phyloP scores from a whole-genome alignment of 2,329 filamentous ascomycete species.

The Cordyceps cateniannulata region DNA sequence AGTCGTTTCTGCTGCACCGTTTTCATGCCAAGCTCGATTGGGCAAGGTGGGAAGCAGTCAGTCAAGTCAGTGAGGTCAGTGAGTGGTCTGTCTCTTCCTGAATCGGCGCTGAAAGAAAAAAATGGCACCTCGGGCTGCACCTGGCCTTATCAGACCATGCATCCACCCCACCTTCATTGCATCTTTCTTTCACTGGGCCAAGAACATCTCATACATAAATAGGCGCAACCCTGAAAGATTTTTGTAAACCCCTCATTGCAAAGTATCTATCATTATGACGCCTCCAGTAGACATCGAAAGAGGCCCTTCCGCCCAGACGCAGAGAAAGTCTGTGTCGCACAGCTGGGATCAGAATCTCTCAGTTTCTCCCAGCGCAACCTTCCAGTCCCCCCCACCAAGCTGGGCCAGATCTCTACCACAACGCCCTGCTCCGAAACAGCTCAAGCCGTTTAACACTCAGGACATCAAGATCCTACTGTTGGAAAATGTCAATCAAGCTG shows the following conservation, averaged over 20 bases:
- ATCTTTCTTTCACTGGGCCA: conserved; percentile 9
- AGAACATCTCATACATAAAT: conserved; percentile 6
- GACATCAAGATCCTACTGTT: conserved; percentile 95
- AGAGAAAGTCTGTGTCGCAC: conserved; percentile 41
- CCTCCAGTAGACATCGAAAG: conserved; percentile 43
- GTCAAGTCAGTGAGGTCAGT: background rate
- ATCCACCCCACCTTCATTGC: conserved; percentile 9
- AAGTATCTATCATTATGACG: conserved; percentile 29
- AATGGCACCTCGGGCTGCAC: background rate
- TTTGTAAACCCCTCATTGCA: background rate
- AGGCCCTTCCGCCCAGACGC: conserved; percentile 27
- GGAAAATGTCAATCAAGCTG: conserved; percentile 92
- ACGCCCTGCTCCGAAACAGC: conserved; percentile 54
- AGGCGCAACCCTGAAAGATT: conserved; percentile 3
- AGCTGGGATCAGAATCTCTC: conserved; percentile 57
- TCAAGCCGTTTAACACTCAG: conserved; percentile 93
- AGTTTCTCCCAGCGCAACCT: conserved; percentile 66
- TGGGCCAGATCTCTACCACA: conserved; percentile 39
- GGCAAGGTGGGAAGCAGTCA: background rate
- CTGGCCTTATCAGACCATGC: conserved; percentile 5
- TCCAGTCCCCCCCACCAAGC: conserved; percentile 66
- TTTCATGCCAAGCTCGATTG: conserved; percentile 1
- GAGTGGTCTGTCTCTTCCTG: too few species aligned
- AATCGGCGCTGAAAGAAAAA: background rate
- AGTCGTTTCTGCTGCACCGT: background rate